Evolutionary conservation across 306 rosid genomes (phyloP), one percentile per base, ranked within the genome.

Genomic region (Myrica gale): DNA sequence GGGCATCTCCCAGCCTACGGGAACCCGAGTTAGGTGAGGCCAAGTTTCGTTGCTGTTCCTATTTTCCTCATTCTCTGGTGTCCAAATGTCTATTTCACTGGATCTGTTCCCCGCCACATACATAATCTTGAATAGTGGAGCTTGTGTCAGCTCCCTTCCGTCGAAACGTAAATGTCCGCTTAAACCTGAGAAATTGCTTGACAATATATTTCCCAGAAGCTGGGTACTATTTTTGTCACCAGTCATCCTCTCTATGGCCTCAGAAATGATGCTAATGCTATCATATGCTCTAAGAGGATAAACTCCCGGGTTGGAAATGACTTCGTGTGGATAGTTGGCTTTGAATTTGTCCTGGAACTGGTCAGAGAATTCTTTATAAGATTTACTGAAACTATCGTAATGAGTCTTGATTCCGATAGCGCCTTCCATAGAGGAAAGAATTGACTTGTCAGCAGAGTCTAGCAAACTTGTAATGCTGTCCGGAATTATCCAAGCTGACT

Each of bases 401-500:
- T 57, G 19, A 9, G 82, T 80, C 74, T 55, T 80, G 72, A 80
- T 74, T 48, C 87, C 87, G 4, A 84, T 51, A n/a, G 79, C 20
- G 50, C 84, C 87, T 70, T 70, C 73, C 82, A 76, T 76, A 15
- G 54, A 54, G 69, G 78, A 72, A 7, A 68, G 55, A 16, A 73
- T 69, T 6, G 75, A 11, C 76, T 78, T 78, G 55, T 87, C 82
- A 73, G 81, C 73, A 45, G 82, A 79, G 79, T 84, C 85, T 13
- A 92, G 73, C 71, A 78, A 55, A 83, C 88, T 84, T n/a, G 91
- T 76, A 63, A 85, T 72, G 57, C 84, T 80, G 79, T 88, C 93
- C 37, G 96, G 76, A 55, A 90, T 50, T 60, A 90, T 89, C 97
- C 97, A 92, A 77, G 76, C 89, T 16, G 97, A 84, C 0, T 80